A percentile compares a stretch with the other conserved stretches of the same genome.
These are phyloP conservation scores for Funneliformis caledonium DNA, from an alignment of 371 early-diverging fungal genomes.

Conservation along the genomic window DNA sequence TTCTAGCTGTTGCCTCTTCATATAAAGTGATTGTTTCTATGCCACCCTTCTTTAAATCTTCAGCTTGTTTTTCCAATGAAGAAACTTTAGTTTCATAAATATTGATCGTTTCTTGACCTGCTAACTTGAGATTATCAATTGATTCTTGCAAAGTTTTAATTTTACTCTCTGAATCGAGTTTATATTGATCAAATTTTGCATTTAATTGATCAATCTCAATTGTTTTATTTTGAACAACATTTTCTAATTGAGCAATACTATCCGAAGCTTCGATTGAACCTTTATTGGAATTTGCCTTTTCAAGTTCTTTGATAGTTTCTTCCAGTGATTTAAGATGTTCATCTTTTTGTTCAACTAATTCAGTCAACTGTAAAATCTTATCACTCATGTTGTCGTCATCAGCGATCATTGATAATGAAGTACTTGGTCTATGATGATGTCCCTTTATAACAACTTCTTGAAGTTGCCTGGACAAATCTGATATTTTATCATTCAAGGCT, in stretches of 20 bases:
- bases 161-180: slow-evolving; percentile 43
- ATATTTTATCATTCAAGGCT: slow-evolving; percentile 41
- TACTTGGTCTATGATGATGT: slow-evolving; percentile 48
- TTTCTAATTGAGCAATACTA: slow-evolving; percentile 35
- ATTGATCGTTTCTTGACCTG: slow-evolving; percentile 62
- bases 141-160: slow-evolving; percentile 46
- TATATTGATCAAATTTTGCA: slow-evolving; percentile 44
- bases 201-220: slow-evolving; percentile 41
- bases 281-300: slow-evolving; percentile 19
- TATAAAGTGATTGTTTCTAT: slow-evolving; percentile 46
- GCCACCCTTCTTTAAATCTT: slow-evolving; percentile 45
- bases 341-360: slow-evolving; percentile 62
- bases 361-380: slow-evolving; percentile 63
- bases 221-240: slow-evolving; percentile 46
- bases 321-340: slow-evolving; percentile 59
- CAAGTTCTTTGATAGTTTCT: slow-evolving; percentile 52
- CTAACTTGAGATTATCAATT: slow-evolving; percentile 54
- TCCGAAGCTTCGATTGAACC: slow-evolving; percentile 44
- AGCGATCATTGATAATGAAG: slow-evolving; percentile 45
- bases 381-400: slow-evolving; percentile 50
- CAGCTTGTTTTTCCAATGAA: slow-evolving; percentile 50
- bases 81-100: slow-evolving; percentile 56
- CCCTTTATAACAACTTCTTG: slow-evolving; percentile 57
- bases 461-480: slow-evolving; percentile 47
- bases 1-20: slow-evolving; percentile 48